Percentiles rank a stretch among this genome's conserved stretches.
Conservation (phyloP, 345 rosid species). For the Melaleuca alternifolia region DNA sequence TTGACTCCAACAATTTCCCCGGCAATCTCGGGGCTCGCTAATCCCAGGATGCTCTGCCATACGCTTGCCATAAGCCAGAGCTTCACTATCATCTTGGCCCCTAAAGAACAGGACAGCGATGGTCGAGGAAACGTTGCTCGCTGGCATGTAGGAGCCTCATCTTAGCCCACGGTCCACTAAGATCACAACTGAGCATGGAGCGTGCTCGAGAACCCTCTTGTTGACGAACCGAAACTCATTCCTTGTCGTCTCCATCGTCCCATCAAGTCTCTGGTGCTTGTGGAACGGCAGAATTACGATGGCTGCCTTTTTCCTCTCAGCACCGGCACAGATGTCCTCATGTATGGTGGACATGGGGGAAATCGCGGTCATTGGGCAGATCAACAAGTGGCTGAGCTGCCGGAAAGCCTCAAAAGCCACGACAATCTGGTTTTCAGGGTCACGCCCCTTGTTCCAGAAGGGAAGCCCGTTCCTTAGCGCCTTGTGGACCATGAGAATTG, state of each 20-base stretch:
- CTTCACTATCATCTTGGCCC: conserved; percentile 76
- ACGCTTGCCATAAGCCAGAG: conserved; percentile 61
- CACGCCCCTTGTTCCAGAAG: conserved; percentile 65
- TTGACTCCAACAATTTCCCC: conserved; percentile 22
- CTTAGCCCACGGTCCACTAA: conserved; percentile 84
- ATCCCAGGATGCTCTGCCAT: conserved; percentile 89
- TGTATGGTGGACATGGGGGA: conserved; percentile 55
- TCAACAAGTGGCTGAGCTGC: conserved; percentile 46
- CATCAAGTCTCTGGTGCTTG: conserved; percentile 65
- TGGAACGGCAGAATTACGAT: conserved; percentile 74
- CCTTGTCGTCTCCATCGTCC: conserved; percentile 48
- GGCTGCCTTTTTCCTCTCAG: conserved; percentile 49
- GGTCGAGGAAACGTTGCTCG: conserved; percentile 47
- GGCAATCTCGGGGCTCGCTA: conserved; percentile 11
- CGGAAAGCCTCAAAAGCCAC: conserved; percentile 76
- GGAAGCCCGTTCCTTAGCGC: conserved; percentile 73
- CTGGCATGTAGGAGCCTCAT: conserved; percentile 53
- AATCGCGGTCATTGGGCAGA: conserved; percentile 84
- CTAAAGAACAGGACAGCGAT: conserved; percentile 68
- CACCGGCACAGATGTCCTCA: conserved; percentile 54
- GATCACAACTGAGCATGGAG: conserved; percentile 74
- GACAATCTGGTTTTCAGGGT: conserved; percentile 36
- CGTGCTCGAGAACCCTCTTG: conserved; percentile 48
- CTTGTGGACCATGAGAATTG: conserved; percentile 87
- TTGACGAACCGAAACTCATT: conserved; percentile 43